phyloP scores from a whole-genome alignment of 805 yeast species.

The Suhomyces vadensis region DNA sequence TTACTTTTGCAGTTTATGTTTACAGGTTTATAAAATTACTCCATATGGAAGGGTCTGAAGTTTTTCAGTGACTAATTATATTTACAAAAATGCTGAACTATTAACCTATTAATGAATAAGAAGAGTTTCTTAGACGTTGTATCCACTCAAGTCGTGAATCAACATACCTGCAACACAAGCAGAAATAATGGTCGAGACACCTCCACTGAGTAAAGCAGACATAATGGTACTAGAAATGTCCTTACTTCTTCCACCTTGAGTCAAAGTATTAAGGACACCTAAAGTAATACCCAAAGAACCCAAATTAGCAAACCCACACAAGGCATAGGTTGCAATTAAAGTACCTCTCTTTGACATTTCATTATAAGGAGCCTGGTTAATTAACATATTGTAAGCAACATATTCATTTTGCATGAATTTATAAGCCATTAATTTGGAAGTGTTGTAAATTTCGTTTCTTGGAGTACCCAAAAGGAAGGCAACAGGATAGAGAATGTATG shows the following conservation, averaged over 20 bases:
- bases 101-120: too few species aligned
- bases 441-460: conserved; percentile 49
- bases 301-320: conserved; percentile 63
- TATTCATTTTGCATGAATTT: conserved; percentile 65
- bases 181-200: conserved; percentile 52
- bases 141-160: conserved; percentile 45
- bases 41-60: too few species aligned
- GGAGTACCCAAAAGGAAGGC: conserved; percentile 61
- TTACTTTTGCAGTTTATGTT: neutral
- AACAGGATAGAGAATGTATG: conserved; percentile 60
- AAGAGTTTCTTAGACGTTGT: neutral
- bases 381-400: conserved; percentile 50
- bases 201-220: conserved; percentile 54
- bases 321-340: conserved; percentile 59
- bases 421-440: conserved; percentile 53
- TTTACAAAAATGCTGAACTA: too few species aligned
- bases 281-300: conserved; percentile 63
- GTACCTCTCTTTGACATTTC: conserved; percentile 51
- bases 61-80: too few species aligned
- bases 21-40: neutral
- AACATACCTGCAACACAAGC: conserved; percentile 68
- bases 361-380: conserved; percentile 44
- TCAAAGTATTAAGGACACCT: conserved; percentile 59
- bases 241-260: conserved; percentile 48
- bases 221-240: conserved; percentile 48